These are phyloP conservation scores for Sugiyamaella sp. DNA, from an alignment of 1,139 yeast genomes.

Conservation along the genomic window DNA sequence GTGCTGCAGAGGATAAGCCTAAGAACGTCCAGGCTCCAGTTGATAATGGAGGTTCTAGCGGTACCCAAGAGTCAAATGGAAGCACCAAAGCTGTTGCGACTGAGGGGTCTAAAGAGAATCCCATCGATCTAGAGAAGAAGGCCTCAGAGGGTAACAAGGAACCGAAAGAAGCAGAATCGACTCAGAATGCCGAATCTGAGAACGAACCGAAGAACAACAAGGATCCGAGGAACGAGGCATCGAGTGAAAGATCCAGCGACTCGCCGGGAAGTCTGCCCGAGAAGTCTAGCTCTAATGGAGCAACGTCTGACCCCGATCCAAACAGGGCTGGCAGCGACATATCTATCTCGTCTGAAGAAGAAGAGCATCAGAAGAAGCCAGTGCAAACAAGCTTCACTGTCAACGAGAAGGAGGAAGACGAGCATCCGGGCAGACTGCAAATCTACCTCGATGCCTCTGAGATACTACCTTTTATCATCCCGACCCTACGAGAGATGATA, in stretches of 20 bases:
- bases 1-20: conserved; percentile 17
- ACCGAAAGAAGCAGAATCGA: too few species aligned
- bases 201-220: too few species aligned
- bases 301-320: too few species aligned
- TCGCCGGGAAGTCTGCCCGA: too few species aligned
- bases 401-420: conserved; percentile 13
- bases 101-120: conserved; percentile 15
- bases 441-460: conserved; percentile 41
- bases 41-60: too few species aligned
- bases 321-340: too few species aligned
- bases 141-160: conserved; percentile 21
- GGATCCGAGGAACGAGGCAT: too few species aligned
- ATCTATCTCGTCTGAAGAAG: neutral
- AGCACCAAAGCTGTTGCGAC: conserved; percentile 4
- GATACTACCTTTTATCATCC: conserved; percentile 44
- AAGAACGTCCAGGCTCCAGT: too few species aligned
- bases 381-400: conserved; percentile 21
- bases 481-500: conserved; percentile 46
- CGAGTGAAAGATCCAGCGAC: too few species aligned
- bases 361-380: conserved; percentile 19
- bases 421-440: conserved; percentile 27
- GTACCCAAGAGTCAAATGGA: conserved; percentile 6
- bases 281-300: too few species aligned
- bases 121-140: conserved; percentile 21
- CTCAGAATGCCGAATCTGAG: neutral